phyloP scores from a whole-genome alignment of 345 rosid species.

The Raphanus sativus region DNA sequence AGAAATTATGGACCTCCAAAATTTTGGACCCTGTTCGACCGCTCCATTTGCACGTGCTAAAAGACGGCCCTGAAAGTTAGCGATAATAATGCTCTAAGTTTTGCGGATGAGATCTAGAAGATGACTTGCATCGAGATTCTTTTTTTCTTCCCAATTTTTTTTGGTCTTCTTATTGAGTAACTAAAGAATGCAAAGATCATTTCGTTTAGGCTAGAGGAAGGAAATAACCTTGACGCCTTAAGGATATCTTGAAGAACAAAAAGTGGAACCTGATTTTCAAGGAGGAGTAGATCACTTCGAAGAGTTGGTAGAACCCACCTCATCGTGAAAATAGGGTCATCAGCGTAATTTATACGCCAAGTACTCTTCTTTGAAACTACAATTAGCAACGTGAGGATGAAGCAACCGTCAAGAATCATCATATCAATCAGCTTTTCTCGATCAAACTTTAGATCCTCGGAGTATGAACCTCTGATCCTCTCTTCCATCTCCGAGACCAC shows the following conservation, averaged over 20 bases:
- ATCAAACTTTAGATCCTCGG: slow-evolving; percentile 16
- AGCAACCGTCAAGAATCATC: slow-evolving; percentile 62
- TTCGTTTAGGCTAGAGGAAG: neutral
- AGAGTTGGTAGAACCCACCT: slow-evolving; percentile 43
- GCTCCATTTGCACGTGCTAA: too few relatives aligned
- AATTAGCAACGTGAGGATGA: slow-evolving; percentile 50
- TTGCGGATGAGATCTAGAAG: slow-evolving; percentile 30
- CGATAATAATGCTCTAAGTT: too few relatives aligned
- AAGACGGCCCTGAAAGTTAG: too few relatives aligned
- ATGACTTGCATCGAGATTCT: neutral
- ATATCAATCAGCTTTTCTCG: slow-evolving; percentile 35
- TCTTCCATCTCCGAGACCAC: slow-evolving; percentile 14
- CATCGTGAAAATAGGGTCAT: slow-evolving; percentile 50
- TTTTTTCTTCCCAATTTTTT: neutral
- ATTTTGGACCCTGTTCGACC: too few relatives aligned
- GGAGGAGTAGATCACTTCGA: slow-evolving; percentile 27
- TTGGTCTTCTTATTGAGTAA: neutral
- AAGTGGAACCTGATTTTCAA: slow-evolving; percentile 30
- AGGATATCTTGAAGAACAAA: slow-evolving; percentile 12
- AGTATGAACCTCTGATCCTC: slow-evolving; percentile 40
- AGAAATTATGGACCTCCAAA: too few relatives aligned
- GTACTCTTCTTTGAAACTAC: slow-evolving; percentile 38
- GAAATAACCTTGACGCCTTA: neutral
- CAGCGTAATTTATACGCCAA: neutral
- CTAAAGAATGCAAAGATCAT: neutral